Evolutionary conservation across 805 yeast species (phyloP).

Genomic region (Starmerella floricola): DNA sequence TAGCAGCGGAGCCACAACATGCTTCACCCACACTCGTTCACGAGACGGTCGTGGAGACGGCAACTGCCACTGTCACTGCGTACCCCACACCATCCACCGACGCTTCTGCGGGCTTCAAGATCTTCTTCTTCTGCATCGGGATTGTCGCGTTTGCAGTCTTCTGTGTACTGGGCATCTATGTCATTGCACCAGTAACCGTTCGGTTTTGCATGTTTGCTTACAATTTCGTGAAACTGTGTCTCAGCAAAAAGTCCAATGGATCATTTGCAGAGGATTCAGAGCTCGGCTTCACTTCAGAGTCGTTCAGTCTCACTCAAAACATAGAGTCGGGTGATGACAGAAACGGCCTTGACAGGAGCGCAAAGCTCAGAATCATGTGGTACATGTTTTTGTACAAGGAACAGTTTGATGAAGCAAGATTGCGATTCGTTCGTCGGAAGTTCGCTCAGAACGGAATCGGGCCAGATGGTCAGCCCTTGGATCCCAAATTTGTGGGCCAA

Average conservation of each 20-base stretch:
- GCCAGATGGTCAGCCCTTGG: slow-evolving; percentile 54
- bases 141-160: not conserved
- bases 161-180: not conserved
- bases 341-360: slow-evolving; percentile 45
- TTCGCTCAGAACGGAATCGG: slow-evolving; percentile 45
- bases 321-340: slow-evolving; percentile 41
- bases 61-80: too few species aligned
- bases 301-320: slow-evolving; percentile 44
- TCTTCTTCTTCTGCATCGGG: not conserved
- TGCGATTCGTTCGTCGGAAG: slow-evolving; percentile 36
- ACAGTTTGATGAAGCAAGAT: slow-evolving; percentile 60
- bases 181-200: not conserved
- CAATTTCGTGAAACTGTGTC: slow-evolving; percentile 5
- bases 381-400: slow-evolving; percentile 44
- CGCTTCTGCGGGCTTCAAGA: not conserved
- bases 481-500: slow-evolving; percentile 44
- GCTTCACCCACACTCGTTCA: too few species aligned
- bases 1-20: too few species aligned
- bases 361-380: slow-evolving; percentile 39
- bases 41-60: too few species aligned
- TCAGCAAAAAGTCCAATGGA: not conserved
- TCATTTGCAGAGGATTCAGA: slow-evolving; percentile 18
- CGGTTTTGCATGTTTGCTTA: slow-evolving; percentile 2
- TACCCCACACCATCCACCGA: too few species aligned
- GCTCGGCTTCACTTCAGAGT: slow-evolving; percentile 45